These are phyloP conservation scores for Colletotrichum caudatum DNA, from an alignment of 2,329 filamentous ascomycete species.

Conservation along the genomic window DNA sequence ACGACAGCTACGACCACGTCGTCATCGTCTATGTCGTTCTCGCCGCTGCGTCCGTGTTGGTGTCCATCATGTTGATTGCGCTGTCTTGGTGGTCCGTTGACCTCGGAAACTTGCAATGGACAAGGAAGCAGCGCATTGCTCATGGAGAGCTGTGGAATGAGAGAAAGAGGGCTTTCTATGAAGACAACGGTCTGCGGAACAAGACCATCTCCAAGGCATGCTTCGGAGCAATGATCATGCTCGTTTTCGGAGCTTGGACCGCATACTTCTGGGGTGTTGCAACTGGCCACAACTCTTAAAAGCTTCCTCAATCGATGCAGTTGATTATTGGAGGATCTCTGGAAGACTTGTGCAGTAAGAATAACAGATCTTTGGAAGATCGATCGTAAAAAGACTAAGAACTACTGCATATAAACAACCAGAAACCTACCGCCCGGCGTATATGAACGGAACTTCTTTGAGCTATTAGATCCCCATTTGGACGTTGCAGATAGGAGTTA, in stretches of 20 bases:
- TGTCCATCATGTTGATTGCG: slow-evolving; percentile 56
- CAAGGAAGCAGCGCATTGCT: slow-evolving; percentile 62
- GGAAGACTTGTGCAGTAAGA: too few species aligned
- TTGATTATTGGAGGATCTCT: neutral
- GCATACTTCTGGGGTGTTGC: slow-evolving; percentile 72
- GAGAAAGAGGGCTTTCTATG: slow-evolving; percentile 51
- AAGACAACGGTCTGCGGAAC: slow-evolving; percentile 53
- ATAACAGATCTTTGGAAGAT: neutral
- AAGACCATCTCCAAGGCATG: slow-evolving; percentile 56
- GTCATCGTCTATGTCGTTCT: slow-evolving; percentile 68
- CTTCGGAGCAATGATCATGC: slow-evolving; percentile 57
- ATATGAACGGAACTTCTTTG: neutral
- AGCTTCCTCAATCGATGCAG: too few species aligned
- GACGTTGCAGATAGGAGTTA: too few species aligned
- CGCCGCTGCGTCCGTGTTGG: slow-evolving; percentile 60
- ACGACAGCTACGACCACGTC: slow-evolving; percentile 67
- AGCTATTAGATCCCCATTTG: neutral
- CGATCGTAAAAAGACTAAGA: too few species aligned
- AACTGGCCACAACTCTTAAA: slow-evolving; percentile 59
- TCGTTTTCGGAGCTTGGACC: slow-evolving; percentile 64
- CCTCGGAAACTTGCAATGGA: slow-evolving; percentile 68
- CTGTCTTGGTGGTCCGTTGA: slow-evolving; percentile 51
- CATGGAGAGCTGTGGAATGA: slow-evolving; percentile 57
- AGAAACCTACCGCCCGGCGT: neutral
- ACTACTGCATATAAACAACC: too few species aligned